A percentile compares a stretch with the other conserved stretches of the same genome.
Conservation (phyloP, 805 yeast species). For the Candida mattraensis region DNA sequence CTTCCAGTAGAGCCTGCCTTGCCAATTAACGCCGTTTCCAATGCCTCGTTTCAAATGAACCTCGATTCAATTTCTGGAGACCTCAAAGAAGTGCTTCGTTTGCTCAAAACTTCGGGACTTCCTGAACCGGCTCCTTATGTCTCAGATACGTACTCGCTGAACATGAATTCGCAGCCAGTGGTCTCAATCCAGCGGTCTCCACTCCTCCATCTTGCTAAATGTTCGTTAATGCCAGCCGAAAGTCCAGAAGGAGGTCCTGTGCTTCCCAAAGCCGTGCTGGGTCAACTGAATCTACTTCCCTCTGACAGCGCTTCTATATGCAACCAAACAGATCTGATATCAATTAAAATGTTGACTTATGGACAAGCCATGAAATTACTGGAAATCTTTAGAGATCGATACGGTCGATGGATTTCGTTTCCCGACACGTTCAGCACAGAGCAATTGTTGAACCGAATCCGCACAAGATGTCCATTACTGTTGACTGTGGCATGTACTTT, state of each 20-base stretch:
- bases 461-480: slow-evolving; percentile 57
- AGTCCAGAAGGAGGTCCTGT: slow-evolving; percentile 32
- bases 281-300: slow-evolving; percentile 14
- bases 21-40: too few relatives aligned
- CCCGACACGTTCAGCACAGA: slow-evolving; percentile 53
- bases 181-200: slow-evolving; percentile 44
- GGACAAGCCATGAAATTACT: slow-evolving; percentile 51
- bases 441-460: slow-evolving; percentile 47
- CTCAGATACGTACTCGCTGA: slow-evolving; percentile 7
- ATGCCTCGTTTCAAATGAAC: slow-evolving; percentile 1
- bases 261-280: slow-evolving; percentile 21
- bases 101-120: slow-evolving; percentile 8
- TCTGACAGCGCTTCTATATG: slow-evolving; percentile 4
- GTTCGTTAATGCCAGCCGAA: slow-evolving; percentile 34
- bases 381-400: slow-evolving; percentile 60
- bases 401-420: slow-evolving; percentile 77
- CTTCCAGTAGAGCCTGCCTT: too few relatives aligned
- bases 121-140: slow-evolving; percentile 9
- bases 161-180: slow-evolving; percentile 14
- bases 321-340: slow-evolving; percentile 44
- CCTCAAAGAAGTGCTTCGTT: slow-evolving; percentile 13
- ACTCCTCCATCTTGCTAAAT: slow-evolving; percentile 39
- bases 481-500: slow-evolving; percentile 65
- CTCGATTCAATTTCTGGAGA: slow-evolving; percentile 13
- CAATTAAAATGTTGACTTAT: slow-evolving; percentile 47